phyloP scores from a whole-genome alignment of 2,329 filamentous ascomycete genomes.

The Knufia fluminis region DNA sequence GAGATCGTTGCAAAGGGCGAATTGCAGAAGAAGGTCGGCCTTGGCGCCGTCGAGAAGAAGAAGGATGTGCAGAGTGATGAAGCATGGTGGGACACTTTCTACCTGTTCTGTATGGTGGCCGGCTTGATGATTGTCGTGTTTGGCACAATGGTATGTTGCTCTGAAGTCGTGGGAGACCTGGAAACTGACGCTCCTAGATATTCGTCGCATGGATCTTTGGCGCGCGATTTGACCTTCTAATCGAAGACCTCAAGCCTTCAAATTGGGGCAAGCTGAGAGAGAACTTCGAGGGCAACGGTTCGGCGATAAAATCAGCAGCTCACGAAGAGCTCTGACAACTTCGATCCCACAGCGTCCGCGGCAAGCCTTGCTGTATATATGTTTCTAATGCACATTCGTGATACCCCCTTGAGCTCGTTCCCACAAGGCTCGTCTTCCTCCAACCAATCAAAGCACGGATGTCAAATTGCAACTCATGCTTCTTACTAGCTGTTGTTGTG shows the following conservation, averaged over 20 bases:
- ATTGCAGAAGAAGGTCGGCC: constrained; percentile 40
- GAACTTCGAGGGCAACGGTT: neutral
- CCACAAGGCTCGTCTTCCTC: neutral
- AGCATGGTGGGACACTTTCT: constrained; percentile 46
- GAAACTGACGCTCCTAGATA: constrained; percentile 45
- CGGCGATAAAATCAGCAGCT: neutral
- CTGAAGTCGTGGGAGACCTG: no score
- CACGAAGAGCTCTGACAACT: constrained; percentile 1
- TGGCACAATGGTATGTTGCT: constrained; percentile 62
- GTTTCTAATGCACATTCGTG: neutral
- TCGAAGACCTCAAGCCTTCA: constrained; percentile 33
- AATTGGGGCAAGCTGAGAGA: constrained; percentile 3
- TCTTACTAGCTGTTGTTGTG: constrained; percentile 80
- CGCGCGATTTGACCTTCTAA: constrained; percentile 68
- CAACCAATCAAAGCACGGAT: constrained; percentile 64
- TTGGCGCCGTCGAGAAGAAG: constrained; percentile 35
- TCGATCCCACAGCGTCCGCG: neutral
- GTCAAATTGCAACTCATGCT: constrained; percentile 97
- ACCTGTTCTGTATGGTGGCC: constrained; percentile 59
- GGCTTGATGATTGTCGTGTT: constrained; percentile 63
- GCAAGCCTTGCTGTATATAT: neutral
- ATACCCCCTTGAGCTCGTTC: no score
- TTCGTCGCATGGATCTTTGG: constrained; percentile 69
- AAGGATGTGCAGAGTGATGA: constrained; percentile 41
- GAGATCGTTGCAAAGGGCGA: constrained; percentile 42